Percentiles rank a stretch among this genome's conserved stretches.
phyloP scores from a whole-genome alignment of 345 rosid genomes.

The Syzygium aromaticum region DNA sequence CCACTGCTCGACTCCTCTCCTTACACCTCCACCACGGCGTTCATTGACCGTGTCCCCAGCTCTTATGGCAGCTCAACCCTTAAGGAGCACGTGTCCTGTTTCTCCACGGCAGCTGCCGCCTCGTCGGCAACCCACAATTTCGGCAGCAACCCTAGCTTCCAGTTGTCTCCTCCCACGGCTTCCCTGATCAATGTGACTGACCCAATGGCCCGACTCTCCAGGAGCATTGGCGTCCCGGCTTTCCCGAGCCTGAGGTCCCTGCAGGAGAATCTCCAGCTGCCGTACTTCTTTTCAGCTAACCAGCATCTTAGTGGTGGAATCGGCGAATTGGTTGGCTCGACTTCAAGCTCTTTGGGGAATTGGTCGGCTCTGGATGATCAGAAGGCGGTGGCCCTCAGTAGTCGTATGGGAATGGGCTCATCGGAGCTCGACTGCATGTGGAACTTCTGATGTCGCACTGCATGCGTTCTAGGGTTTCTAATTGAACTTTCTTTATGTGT shows the following conservation, averaged over 20 bases:
- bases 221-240: constrained; percentile 16
- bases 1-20: constrained; percentile 54
- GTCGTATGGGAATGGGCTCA: constrained; percentile 17
- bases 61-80: constrained; percentile 42
- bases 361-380: constrained; percentile 22
- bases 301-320: constrained; percentile 7
- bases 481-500: background rate
- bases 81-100: constrained; percentile 99
- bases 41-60: constrained; percentile 33
- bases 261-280: constrained; percentile 78
- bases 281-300: constrained; percentile 24
- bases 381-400: background rate
- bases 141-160: constrained; percentile 12
- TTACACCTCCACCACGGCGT: constrained; percentile 4
- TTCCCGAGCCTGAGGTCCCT: constrained; percentile 67
- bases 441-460: constrained; percentile 24
- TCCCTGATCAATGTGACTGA: background rate
- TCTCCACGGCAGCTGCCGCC: constrained; percentile 77
- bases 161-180: constrained; percentile 17
- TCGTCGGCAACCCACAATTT: constrained; percentile 23
- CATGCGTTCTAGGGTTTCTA: background rate
- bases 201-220: background rate
- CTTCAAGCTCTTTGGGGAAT: constrained; percentile 11
- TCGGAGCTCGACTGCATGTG: constrained; percentile 79
- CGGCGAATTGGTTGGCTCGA: background rate